A percentile compares a stretch with the other conserved stretches of the same genome.
Conservation (phyloP, 208 protist species). For the Trypanosoma boissoni region DNA sequence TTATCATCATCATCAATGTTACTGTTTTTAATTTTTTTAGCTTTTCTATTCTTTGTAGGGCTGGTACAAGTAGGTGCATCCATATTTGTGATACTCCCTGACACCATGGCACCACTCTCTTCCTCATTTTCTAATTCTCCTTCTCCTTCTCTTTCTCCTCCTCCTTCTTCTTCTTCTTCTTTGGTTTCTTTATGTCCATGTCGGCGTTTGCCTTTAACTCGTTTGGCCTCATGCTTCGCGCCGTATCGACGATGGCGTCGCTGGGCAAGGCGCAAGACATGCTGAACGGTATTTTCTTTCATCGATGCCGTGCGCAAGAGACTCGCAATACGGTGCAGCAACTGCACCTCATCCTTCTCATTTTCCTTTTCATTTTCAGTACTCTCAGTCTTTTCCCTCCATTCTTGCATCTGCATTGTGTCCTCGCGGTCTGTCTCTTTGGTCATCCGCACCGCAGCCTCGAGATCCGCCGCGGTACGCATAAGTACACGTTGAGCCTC, state of each 20-base stretch:
- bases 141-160: background rate
- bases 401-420: background rate
- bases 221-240: no score
- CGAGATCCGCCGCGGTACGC: constrained; percentile 21
- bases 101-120: no score
- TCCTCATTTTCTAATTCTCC: background rate
- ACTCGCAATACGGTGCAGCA: constrained; percentile 38
- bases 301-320: constrained; percentile 52
- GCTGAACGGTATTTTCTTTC: constrained; percentile 55
- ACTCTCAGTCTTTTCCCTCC: background rate
- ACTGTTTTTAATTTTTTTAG: no score
- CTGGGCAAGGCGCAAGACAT: constrained; percentile 43
- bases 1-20: background rate
- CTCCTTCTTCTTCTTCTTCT: background rate
- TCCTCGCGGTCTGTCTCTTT: background rate
- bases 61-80: no score
- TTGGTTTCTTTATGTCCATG: background rate
- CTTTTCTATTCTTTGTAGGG: no score
- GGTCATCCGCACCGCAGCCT: background rate
- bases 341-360: constrained; percentile 10
- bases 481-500: constrained; percentile 22
- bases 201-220: background rate
- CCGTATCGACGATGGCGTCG: constrained; percentile 29
- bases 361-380: background rate
- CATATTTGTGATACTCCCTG: no score